Evolutionary conservation across 2,329 filamentous ascomycete species (phyloP), one percentile per base, ranked within the genome.

Genomic region (Verticillium nubilum): DNA sequence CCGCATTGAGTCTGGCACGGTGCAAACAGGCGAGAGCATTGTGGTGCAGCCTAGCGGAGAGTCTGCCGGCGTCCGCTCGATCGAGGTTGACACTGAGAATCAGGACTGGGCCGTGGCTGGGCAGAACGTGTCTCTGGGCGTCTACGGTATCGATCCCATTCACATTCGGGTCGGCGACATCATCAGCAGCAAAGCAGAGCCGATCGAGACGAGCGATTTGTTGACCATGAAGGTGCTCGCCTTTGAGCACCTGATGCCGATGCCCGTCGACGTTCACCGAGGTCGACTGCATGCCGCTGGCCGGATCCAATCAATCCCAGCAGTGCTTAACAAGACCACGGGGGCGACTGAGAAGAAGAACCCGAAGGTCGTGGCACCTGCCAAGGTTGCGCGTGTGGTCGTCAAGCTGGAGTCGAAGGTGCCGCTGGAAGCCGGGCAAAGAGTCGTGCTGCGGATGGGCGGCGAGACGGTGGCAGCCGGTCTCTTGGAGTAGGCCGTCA

Each of bases 61-160:
- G 70, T 88, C 84, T 37, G 93, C 91, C 1, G 86, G 86, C 56
- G 83, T 98, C 72, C 96, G 94, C 70, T 88, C 86, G 3, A 80
- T 99, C 54, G 88, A 95, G 70, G 82, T 92, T 10, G 89, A 94
- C 69, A 82, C 86, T 25, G 84, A 90, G 56, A 76, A 84, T 1
- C 84, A 82, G 13, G 92, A 97, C 61, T 99, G 92, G 92, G 92
- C 91, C 0, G 92, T 97, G 15, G 93, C 94, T 1, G 94, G 94
- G 1, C 92, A 98, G 69, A 96, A 95, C 61, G 86, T 91, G 17
- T 88, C 87, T 0, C 77, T 99, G n/a, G 89, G 96, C 65, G 81
- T 99, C 55, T 82, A 86, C 9, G 89, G 94, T 65, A 92, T 97
- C 69, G 94, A 98, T 67, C 84, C 90, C 0, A 84, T 90, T 17